Conservation (phyloP, 225 moss, liverwort and hornwort genomes). For the Asterella californica region DNA sequence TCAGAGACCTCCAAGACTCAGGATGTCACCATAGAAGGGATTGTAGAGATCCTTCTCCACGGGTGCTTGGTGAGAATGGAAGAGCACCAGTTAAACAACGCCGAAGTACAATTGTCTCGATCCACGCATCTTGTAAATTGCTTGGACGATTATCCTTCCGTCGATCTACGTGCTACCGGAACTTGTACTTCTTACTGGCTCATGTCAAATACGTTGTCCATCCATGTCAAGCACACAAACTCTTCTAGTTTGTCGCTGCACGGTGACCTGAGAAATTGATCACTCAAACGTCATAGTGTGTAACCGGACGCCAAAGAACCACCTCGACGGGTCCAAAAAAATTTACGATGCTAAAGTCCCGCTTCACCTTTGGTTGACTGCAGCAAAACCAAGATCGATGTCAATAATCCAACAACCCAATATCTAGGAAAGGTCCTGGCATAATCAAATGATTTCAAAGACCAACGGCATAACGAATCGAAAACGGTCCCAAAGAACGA, state of each 20-base stretch:
- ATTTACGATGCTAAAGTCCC: constrained; percentile 29
- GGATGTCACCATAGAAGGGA: constrained; percentile 3
- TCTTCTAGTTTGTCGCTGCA: constrained; percentile 13
- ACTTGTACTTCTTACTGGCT: constrained; percentile 12
- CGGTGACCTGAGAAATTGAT: constrained; percentile 25
- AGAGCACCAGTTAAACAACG: neutral
- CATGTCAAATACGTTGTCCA: neutral
- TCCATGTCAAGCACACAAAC: neutral
- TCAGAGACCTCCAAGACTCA: constrained; percentile 9
- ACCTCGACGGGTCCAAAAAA: constrained; percentile 22
- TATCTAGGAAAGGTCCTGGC: no score
- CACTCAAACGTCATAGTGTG: constrained; percentile 21
- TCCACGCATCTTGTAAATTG: neutral
- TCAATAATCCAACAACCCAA: constrained; percentile 18
- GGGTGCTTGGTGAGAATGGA: neutral
- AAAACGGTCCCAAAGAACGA: no score
- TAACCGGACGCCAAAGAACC: constrained; percentile 24
- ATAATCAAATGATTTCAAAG: no score
- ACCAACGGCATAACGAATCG: no score
- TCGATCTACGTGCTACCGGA: constrained; percentile 1
- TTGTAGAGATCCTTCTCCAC: neutral
- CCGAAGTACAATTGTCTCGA: neutral
- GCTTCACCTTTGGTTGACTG: constrained; percentile 35
- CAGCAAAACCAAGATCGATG: constrained; percentile 30
- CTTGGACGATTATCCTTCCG: constrained; percentile 5